Evolutionary conservation across 495 filamentous ascomycete genomes (phyloP), one percentile per base, ranked within the genome.

Genomic region (Aspergillus wentii): DNA sequence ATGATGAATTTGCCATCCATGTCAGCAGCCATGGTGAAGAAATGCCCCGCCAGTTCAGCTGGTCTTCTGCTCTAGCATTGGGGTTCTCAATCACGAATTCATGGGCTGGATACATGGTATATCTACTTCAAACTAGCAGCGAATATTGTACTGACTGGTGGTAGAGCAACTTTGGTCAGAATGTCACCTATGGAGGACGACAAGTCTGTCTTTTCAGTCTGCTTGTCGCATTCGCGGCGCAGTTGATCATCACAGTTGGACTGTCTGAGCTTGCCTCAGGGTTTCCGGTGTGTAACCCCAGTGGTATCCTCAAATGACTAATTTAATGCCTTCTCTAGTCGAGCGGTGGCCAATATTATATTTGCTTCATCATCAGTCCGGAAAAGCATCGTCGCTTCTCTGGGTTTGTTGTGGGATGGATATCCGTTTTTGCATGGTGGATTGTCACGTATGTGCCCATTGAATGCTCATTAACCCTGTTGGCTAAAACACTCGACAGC

Each of bases 81-180:
- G 54, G 49, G 1, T 65, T 63, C 33, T 54, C 57, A 2, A 59
- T 66, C 29, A 61, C 59, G 2, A 64, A 62, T 38, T 61, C 62
- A 11, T 66, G 62, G 61, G 43, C 49, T 19, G 61, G 61, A 8
- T 57, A 55, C 21, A 21, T 53, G n/a, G 43, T 42, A 25, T 33
- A n/a, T n/a, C n/a, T n/a, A n/a, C n/a, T n/a, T n/a, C n/a, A n/a
- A n/a, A n/a, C n/a, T n/a, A n/a, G n/a, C n/a, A n/a, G n/a, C n/a
- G n/a, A n/a, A n/a, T n/a, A n/a, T n/a, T n/a, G n/a, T n/a, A n/a
- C n/a, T n/a, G n/a, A n/a, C n/a, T n/a, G n/a, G n/a, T n/a, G n/a
- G n/a, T 43, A 54, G 25, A 52, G 53, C 42, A 44, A 42, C 17
- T 52, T 57, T 25, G 48, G 50, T 10, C 53, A 57, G 29, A 52